Percentiles rank a stretch among this genome's conserved stretches.
These are phyloP conservation scores for Jacaranda mimosifolia DNA, from an alignment of 257 asterid species.

Conservation along the genomic window DNA sequence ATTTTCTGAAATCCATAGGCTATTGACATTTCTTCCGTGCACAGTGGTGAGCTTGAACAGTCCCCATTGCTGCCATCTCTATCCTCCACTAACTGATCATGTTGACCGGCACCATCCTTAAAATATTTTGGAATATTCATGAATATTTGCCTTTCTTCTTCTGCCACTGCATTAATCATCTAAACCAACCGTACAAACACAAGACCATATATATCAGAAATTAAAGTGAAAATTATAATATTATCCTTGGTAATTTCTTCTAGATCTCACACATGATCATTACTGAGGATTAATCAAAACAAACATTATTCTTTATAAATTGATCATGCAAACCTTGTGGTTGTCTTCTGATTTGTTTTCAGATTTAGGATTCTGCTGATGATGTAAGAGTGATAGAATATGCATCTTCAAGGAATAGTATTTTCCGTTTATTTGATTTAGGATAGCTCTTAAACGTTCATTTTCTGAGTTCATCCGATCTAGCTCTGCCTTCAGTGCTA, in stretches of 20 bases:
- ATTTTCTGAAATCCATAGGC: conserved; percentile 1
- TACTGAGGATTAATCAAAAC: no score
- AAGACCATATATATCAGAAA: neutral
- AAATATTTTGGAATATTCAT: conserved; percentile 15
- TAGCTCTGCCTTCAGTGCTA: conserved; percentile 44
- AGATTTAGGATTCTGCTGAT: conserved; percentile 33
- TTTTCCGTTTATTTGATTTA: conserved; percentile 45
- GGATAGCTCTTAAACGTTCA: conserved; percentile 38
- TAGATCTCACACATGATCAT: no score
- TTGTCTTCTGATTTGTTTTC: conserved; percentile 15
- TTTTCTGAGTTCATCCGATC: conserved; percentile 54
- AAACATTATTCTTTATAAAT: no score
- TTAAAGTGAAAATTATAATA: no score
- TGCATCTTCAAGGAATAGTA: conserved; percentile 48
- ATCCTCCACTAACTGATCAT: neutral
- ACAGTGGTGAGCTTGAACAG: conserved; percentile 35
- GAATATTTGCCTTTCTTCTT: conserved; percentile 24
- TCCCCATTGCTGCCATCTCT: conserved; percentile 25
- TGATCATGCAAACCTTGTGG: conserved; percentile 39
- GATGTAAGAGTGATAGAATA: conserved; percentile 34
- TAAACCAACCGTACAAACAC: neutral
- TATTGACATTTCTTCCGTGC: conserved; percentile 24
- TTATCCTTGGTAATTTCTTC: no score
- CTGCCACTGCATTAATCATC: conserved; percentile 18
- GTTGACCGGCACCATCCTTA: conserved; percentile 5